Conservation (phyloP, 2,329 filamentous ascomycete genomes). For the Cercospora sp. region DNA sequence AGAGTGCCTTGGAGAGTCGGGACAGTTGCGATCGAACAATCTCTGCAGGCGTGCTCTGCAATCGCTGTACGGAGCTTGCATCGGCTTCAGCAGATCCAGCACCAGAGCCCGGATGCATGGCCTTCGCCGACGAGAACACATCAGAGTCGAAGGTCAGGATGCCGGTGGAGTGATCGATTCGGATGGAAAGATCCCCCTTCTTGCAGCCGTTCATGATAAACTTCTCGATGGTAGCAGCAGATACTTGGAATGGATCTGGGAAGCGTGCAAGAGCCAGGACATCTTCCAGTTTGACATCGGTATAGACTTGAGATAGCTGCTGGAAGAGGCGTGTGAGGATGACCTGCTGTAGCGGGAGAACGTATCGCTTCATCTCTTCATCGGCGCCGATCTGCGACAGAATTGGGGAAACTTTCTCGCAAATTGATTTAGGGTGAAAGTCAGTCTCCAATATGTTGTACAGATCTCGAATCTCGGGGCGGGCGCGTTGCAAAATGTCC, state of each 20-base stretch:
- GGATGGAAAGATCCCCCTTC: conserved; percentile 96
- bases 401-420: conserved; percentile 98
- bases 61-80: conserved; percentile 80
- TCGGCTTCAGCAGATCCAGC: conserved; percentile 87
- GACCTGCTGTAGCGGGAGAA: conserved; percentile 93
- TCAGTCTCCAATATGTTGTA: conserved; percentile 99
- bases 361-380: conserved; percentile 95
- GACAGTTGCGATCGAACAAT: conserved; percentile 95
- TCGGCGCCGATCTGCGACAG: conserved; percentile 89
- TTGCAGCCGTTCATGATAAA: conserved; percentile 99
- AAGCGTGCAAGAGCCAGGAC: conserved; percentile 93
- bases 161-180: conserved; percentile 91
- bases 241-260: conserved; percentile 94
- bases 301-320: conserved; percentile 97
- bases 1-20: conserved; percentile 85
- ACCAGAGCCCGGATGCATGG: conserved; percentile 77
- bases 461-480: conserved; percentile 91
- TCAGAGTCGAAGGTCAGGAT: conserved; percentile 97
- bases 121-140: conserved; percentile 95
- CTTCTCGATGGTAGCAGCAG: conserved; percentile 89
- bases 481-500: conserved; percentile 85
- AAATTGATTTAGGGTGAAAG: conserved; percentile 97
- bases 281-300: conserved; percentile 91
- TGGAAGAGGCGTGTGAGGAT: conserved; percentile 98
- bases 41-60: conserved; percentile 96